These are phyloP conservation scores for Epichloe sibirici DNA, from an alignment of 2,329 filamentous ascomycete species.

Conservation along the genomic window DNA sequence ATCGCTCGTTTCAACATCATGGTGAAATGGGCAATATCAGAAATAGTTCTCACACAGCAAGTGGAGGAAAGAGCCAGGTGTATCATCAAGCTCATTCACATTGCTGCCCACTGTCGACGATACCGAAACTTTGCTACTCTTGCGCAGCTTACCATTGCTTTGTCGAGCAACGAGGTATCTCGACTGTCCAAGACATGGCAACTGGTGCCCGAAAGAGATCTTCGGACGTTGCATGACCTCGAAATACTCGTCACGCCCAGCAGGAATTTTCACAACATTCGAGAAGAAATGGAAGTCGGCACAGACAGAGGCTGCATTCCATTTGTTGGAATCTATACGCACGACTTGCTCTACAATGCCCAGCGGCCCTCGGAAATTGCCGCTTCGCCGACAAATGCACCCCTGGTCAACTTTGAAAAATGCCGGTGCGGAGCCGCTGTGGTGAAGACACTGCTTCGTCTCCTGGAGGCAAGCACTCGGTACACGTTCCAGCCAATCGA, in stretches of 20 bases:
- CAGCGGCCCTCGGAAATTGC: slow-evolving; percentile 67
- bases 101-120: slow-evolving; percentile 61
- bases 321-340: slow-evolving; percentile 74
- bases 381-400: slow-evolving; percentile 51
- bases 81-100: slow-evolving; percentile 72
- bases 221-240: slow-evolving; percentile 53
- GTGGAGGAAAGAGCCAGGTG: slow-evolving; percentile 62
- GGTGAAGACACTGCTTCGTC: slow-evolving; percentile 64
- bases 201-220: slow-evolving; percentile 52
- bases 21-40: slow-evolving; percentile 76
- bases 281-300: slow-evolving; percentile 65
- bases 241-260: slow-evolving; percentile 64
- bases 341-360: slow-evolving; percentile 71
- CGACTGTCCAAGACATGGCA: slow-evolving; percentile 60
- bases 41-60: slow-evolving; percentile 62
- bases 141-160: slow-evolving; percentile 66
- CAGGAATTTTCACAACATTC: slow-evolving; percentile 64
- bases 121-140: slow-evolving; percentile 77
- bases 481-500: slow-evolving; percentile 66
- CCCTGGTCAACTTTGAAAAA: slow-evolving; percentile 72
- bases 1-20: slow-evolving; percentile 81
- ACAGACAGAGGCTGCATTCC: slow-evolving; percentile 65
- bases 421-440: slow-evolving; percentile 65
- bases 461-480: slow-evolving; percentile 67
- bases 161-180: slow-evolving; percentile 60